Conservation (phyloP, 768 basidiomycete genomes). For the Lactarius indigo region DNA sequence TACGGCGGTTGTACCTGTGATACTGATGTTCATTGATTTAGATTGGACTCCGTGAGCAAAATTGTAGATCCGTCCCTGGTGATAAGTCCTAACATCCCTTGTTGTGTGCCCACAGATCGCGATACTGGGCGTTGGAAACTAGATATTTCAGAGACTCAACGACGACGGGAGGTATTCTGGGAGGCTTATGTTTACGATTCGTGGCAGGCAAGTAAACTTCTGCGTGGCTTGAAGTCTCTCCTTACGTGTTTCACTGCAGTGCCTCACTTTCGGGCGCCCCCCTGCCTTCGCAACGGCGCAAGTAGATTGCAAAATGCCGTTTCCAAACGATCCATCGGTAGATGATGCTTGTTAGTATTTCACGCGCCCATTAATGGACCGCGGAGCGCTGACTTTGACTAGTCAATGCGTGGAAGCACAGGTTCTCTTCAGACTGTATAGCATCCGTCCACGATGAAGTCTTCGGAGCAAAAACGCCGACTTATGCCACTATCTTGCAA, state of each 20-base stretch:
- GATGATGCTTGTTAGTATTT: conserved; percentile 49
- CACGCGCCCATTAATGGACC: conserved; percentile 38
- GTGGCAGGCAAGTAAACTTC: conserved; percentile 51
- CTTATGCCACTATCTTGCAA: conserved; percentile 57
- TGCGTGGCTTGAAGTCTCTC: not conserved
- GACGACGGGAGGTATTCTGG: conserved; percentile 57
- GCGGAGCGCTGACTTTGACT: conserved; percentile 7
- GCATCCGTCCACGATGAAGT: conserved; percentile 64
- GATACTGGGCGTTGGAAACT: conserved; percentile 67
- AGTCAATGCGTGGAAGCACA: conserved; percentile 71
- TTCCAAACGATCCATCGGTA: conserved; percentile 46
- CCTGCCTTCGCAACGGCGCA: conserved; percentile 50
- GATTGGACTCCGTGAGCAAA: conserved; percentile 65
- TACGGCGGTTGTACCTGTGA: conserved; percentile 22
- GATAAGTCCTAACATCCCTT: conserved; percentile 9
- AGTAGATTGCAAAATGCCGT: conserved; percentile 31
- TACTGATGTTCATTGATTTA: conserved; percentile 30
- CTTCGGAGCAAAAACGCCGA: conserved; percentile 58
- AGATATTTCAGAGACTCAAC: conserved; percentile 51
- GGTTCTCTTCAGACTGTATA: conserved; percentile 58
- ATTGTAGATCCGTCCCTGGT: conserved; percentile 4
- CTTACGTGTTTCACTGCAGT: conserved; percentile 37
- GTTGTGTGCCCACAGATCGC: conserved; percentile 46
- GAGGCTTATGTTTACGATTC: conserved; percentile 65
- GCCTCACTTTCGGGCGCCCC: conserved; percentile 66